Base-by-base conservation (phyloP, 345 rosid genomes). In the Mercurialis annua region DNA sequence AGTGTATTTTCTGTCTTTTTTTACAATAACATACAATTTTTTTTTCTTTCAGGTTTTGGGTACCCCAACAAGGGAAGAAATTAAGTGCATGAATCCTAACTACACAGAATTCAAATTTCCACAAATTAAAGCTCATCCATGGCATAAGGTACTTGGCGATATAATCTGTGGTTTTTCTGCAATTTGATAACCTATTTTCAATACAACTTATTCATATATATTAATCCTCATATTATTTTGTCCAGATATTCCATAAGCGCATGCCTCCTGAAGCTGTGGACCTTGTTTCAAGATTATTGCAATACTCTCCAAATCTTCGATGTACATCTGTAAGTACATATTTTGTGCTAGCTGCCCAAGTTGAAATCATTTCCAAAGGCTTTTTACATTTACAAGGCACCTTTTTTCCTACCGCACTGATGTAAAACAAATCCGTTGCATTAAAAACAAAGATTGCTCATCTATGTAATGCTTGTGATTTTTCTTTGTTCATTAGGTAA, bases 241-340 rank as follows among this genome's bases (percentile, higher is more conserved):
- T 47, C 20, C 80, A 94, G 99, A 85, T 94, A 76, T 94, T 94
- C 77, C 88, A 87, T 70, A 94, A 91, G 87, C 86, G 93, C 58
- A 93, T 87, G 94, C 98, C 98, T 62, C 90, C 90, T 4, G 99
- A 94, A 82, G 99, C 99, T 10, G 99, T 91, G 0, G 98, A 94
- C 82, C 89, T 94, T 2, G 96, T 91, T 78, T 94, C 98, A n/a
- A 82, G 98, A 67, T 79, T 94, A 33, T 81, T 94, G 76, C 99
- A 94, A 62, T 94, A 94, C 81, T 94, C 99, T 57, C 99, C 99
- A 6, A 91, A 82, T 72, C 99, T 94, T 61, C 86, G 99, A 62
- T 80, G 92, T 76, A 78, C 89, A 56, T 95, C 99, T 69, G 99
- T 94, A 76, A 85, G 99, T 85, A 49, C 43, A 17, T 33, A 6